phyloP scores from a whole-genome alignment of 345 rosid genomes.

The Microthlaspi erraticum region DNA sequence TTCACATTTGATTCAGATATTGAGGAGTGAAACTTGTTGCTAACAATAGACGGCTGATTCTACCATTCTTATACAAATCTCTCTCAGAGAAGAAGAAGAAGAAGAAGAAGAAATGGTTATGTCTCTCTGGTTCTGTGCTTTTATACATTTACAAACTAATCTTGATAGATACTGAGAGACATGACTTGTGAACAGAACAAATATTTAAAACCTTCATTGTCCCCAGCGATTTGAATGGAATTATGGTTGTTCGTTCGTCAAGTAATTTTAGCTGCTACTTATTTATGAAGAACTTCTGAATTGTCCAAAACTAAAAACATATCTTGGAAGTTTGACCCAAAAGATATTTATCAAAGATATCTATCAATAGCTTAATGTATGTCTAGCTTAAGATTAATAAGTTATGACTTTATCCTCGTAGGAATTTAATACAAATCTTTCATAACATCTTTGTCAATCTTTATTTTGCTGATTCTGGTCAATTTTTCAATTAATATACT shows the following conservation, averaged over 20 bases:
- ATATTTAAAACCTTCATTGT: conserved; percentile 24
- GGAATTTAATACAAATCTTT: too few species aligned
- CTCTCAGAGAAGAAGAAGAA: background rate
- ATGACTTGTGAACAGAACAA: conserved; percentile 30
- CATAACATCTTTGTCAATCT: too few species aligned
- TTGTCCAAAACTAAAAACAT: too few species aligned
- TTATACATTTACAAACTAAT: conserved; percentile 14
- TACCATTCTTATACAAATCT: conserved; percentile 19
- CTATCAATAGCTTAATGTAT: too few species aligned
- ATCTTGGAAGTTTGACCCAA: too few species aligned
- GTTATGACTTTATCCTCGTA: too few species aligned
- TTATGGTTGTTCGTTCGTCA: background rate
- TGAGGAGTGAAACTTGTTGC: conserved; percentile 29
- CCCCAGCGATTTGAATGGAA: conserved; percentile 1
- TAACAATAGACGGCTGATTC: conserved; percentile 33
- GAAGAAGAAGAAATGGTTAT: conserved; percentile 1
- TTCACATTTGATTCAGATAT: conserved; percentile 51
- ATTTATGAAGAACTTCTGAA: too few species aligned
- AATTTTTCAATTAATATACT: too few species aligned
- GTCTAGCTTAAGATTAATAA: too few species aligned
- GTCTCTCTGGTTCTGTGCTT: conserved; percentile 20
- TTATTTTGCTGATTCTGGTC: too few species aligned
- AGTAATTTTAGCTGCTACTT: background rate
- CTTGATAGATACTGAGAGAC: conserved; percentile 26
- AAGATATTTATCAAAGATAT: too few species aligned